phyloP scores from a whole-genome alignment of 1,139 yeast genomes.

The Yamadazyma spencermartinsiae region DNA sequence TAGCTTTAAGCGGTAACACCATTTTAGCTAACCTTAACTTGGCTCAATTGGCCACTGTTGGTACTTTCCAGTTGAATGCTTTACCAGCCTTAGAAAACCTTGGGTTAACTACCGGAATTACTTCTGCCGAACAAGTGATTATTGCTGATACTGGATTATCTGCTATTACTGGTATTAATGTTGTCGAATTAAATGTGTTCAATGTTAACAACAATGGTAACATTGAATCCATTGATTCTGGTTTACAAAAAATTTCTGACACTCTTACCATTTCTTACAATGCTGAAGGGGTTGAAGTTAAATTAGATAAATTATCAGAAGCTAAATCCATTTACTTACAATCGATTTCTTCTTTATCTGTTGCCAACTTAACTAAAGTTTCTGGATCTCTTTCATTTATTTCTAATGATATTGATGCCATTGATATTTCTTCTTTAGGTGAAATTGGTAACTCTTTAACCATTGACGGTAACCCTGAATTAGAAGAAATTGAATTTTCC shows the following conservation, averaged over 20 bases:
- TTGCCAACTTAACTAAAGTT: slow-evolving; percentile 66
- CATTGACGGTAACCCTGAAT: slow-evolving; percentile 68
- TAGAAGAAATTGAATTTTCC: slow-evolving; percentile 70
- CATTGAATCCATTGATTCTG: slow-evolving; percentile 64
- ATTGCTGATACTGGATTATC: slow-evolving; percentile 87
- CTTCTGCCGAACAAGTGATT: slow-evolving; percentile 67
- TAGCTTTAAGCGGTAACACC: slow-evolving; percentile 65
- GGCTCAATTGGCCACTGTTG: slow-evolving; percentile 80
- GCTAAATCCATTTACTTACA: slow-evolving; percentile 87
- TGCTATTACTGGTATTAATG: slow-evolving; percentile 79
- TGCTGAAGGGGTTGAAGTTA: slow-evolving; percentile 70
- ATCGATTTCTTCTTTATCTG: slow-evolving; percentile 70
- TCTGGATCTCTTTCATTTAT: slow-evolving; percentile 81
- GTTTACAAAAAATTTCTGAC: slow-evolving; percentile 72
- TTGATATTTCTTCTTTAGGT: slow-evolving; percentile 58
- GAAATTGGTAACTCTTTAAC: slow-evolving; percentile 80
- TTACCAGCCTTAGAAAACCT: slow-evolving; percentile 76
- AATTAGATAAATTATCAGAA: slow-evolving; percentile 69
- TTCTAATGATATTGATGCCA: slow-evolving; percentile 57
- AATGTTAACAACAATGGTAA: slow-evolving; percentile 86
- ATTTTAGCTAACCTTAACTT: slow-evolving; percentile 66
- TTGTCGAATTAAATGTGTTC: slow-evolving; percentile 68
- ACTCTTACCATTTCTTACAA: slow-evolving; percentile 79
- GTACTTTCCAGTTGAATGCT: slow-evolving; percentile 74
- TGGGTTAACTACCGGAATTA: slow-evolving; percentile 73